phyloP scores from a whole-genome alignment of 2,329 filamentous ascomycete genomes.

The Pochonia chlamydosporia region DNA sequence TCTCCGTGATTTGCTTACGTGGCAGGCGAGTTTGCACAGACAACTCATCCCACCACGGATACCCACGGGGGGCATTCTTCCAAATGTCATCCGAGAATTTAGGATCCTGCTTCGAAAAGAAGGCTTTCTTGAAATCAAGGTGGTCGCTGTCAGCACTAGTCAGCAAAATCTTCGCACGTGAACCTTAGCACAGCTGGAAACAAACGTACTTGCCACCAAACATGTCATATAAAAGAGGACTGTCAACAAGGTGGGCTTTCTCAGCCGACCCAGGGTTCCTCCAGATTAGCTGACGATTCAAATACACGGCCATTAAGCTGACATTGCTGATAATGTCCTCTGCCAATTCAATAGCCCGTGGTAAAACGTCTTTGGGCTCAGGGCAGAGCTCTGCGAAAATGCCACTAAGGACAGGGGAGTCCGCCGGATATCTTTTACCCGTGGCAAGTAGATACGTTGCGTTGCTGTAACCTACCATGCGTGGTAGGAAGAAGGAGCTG shows the following conservation, averaged over 20 bases:
- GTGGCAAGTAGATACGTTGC: constrained; percentile 11
- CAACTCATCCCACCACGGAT: too few species aligned
- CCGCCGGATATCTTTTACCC: constrained; percentile 6
- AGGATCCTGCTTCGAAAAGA: too few species aligned
- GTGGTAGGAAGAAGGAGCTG: constrained; percentile 12
- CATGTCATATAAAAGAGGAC: constrained; percentile 6
- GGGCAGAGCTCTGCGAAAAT: constrained; percentile 7
- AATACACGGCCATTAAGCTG: constrained; percentile 4
- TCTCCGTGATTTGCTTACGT: too few species aligned
- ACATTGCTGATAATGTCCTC: constrained; percentile 7
- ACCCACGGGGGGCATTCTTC: too few species aligned
- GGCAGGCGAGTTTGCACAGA: too few species aligned
- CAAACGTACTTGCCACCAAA: too few species aligned
- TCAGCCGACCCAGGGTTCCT: constrained; percentile 6
- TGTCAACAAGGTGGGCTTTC: constrained; percentile 7
- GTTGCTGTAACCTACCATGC: constrained; percentile 10
- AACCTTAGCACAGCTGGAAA: neutral
- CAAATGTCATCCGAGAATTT: too few species aligned
- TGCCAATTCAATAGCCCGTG: constrained; percentile 5
- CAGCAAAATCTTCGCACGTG: too few species aligned
- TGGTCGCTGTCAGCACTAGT: too few species aligned
- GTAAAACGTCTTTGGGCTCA: constrained; percentile 7
- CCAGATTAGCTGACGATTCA: constrained; percentile 10
- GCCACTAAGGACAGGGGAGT: neutral
- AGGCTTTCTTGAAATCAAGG: constrained; percentile 4